These are phyloP conservation scores for Colletotrichum falcatum DNA, from an alignment of 2,329 filamentous ascomycete species.

Conservation along the genomic window DNA sequence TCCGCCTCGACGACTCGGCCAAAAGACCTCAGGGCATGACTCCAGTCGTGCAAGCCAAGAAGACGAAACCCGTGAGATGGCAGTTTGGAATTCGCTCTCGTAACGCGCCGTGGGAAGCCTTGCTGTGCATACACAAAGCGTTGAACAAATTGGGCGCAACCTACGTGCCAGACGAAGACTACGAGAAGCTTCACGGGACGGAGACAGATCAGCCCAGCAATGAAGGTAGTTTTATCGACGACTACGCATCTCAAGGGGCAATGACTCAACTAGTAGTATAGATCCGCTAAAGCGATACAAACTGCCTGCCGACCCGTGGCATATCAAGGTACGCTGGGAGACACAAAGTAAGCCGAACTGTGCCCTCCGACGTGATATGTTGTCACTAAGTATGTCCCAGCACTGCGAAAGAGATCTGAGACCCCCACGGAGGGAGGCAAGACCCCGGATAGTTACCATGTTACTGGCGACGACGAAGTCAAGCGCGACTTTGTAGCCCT, in stretches of 20 bases:
- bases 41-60: slow-evolving; percentile 70
- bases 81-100: slow-evolving; percentile 97
- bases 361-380: slow-evolving; percentile 53
- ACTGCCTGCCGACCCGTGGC: slow-evolving; percentile 94
- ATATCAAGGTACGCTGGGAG: slow-evolving; percentile 89
- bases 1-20: slow-evolving; percentile 74
- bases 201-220: slow-evolving; percentile 57
- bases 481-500: slow-evolving; percentile 82
- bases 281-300: slow-evolving; percentile 76
- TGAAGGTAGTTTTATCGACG: slow-evolving; percentile 56
- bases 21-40: slow-evolving; percentile 73
- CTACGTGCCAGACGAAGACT: slow-evolving; percentile 80
- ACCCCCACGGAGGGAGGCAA: slow-evolving; percentile 40
- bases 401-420: slow-evolving; percentile 53
- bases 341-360: slow-evolving; percentile 76
- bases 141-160: slow-evolving; percentile 88
- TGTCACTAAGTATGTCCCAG: slow-evolving; percentile 45
- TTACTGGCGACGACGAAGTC: slow-evolving; percentile 54
- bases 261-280: slow-evolving; percentile 53
- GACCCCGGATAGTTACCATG: slow-evolving; percentile 54
- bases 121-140: slow-evolving; percentile 95
- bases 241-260: slow-evolving; percentile 53
- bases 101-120: slow-evolving; percentile 93
- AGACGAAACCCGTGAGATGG: slow-evolving; percentile 88
- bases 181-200: slow-evolving; percentile 58